A percentile compares a stretch with the other conserved stretches of the same genome.
Evolutionary conservation across 345 rosid genomes (phyloP).

Genomic region (Eucalyptus camaldulensis): DNA sequence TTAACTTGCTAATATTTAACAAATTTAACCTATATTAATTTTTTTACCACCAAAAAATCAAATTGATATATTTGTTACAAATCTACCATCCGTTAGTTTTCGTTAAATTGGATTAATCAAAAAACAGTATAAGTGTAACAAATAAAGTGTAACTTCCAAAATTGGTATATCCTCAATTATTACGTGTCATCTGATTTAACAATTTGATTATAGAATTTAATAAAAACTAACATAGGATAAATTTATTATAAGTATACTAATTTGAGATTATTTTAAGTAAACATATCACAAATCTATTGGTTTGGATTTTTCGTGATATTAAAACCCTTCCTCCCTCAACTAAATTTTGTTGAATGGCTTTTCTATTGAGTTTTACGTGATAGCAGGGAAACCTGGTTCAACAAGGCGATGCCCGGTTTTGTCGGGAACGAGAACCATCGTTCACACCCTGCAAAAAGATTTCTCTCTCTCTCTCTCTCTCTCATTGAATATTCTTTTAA

Average conservation of each 20-base stretch:
- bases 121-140: too few relatives aligned
- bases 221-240: accelerated
- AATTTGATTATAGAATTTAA: too few relatives aligned
- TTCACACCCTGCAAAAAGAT: neutral
- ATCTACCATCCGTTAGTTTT: accelerated
- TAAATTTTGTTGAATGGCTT: neutral
- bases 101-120: accelerated
- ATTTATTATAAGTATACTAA: accelerated
- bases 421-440: neutral
- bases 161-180: accelerated
- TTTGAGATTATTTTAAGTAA: too few relatives aligned
- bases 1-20: too few relatives aligned
- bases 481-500: neutral
- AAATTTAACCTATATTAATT: too few relatives aligned
- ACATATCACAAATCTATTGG: accelerated
- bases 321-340: too few relatives aligned
- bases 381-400: neutral
- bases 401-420: neutral
- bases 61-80: too few relatives aligned
- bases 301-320: too few relatives aligned
- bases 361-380: neutral
- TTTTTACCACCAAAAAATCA: accelerated
- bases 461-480: neutral
- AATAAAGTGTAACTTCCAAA: too few relatives aligned
- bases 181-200: accelerated